Evolutionary conservation across 2,329 filamentous ascomycete species (phyloP), one percentile per base, ranked within the genome.

Genomic region (Botrytis squamosa): DNA sequence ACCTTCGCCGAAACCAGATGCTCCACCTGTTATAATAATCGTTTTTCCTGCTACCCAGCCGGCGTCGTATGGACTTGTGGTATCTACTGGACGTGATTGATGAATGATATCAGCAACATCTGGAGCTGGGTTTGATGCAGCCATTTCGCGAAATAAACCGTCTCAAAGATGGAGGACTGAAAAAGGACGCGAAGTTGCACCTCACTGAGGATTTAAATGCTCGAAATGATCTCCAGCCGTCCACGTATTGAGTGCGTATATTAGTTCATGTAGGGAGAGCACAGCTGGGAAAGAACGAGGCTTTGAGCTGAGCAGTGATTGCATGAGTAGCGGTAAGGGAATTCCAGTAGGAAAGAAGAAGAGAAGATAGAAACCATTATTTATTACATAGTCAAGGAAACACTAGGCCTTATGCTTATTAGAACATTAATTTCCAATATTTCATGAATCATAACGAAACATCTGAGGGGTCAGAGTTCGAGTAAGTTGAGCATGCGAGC

Each of bases 11-110:
- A 91, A 85, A 12, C 89, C 89, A 73, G 88, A 88, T 36, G 90
- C 88, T 42, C 88, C 90, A 64, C 90, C 90, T 0, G 90, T 92
- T 76, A 92, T 87, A 74, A 91, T 78, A 69, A 92, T 87, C 0
- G 86, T 88, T 80, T 90, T 91, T 77, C 82, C 84, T 12, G 82
- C 82, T 49, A 90, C 82, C 74, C 82, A 85, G 12, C 82, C 77
- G 1, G 82, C 76, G 75, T 87, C 83, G 78, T 85, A 87, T 3
- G 85, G 82, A 49, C 80, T 78, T 22, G 81, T 82, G 42, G 83
- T 78, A 76, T 88, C 85, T 69, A 89, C 78, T 14, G 86, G 85
- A 18, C 74, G 73, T 1, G 80, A 81, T 64, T 81, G 79, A 36
- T 76, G 74, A 14, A 67, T 65, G 16, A 71, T 44, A 18, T 75